Base-by-base conservation (phyloP, 495 filamentous ascomycete species). In the Ramalina intermedia region DNA sequence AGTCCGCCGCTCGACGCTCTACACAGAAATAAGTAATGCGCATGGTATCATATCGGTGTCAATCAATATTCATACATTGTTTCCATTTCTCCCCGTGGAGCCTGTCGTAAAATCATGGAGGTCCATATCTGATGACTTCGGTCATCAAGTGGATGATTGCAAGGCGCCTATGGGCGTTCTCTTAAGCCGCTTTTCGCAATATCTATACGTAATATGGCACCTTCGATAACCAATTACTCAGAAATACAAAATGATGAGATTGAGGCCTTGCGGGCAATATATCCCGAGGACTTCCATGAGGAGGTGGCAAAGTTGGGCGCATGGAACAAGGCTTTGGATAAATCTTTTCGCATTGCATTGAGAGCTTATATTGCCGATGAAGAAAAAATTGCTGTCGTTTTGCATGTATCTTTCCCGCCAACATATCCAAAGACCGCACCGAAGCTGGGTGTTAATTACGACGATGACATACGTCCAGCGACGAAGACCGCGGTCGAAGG, bases 371-470 rank as follows among this genome's bases (percentile, higher is more conserved):
- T 79, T 12, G 37, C 23, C 37, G 51, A 42, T 2, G 82, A 89
- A 47, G 71, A 79, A 27, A 78, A 85, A 9, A 69, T 80, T 26
- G 65, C 66, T 14, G 65, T 87, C 9, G 75, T 74, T 1, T 63
- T 94, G 17, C 63, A 67, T 23, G 84, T 91, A 35, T 79, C 82
- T 29, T 61, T 98, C 23, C 88, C 86, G 11, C 82, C 90, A 12
- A 96, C 91, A 0, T 98, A 98, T 63, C 93, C 93, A 7, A 95
- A 90, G 63, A 84, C 87, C 14, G 63, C 75, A 3, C 91, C 91
- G 2, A 70, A 84, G 27, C 61, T 98, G 4, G 78, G 70, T 8
- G 58, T 94, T n/a, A 79, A 80, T 43, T 70, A 81, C 48, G 72
- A 77, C 29, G 63, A 65, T 27, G 68, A 72, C 21, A 62, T 93